phyloP scores from a whole-genome alignment of 768 basidiomycete species.

The Mycena vitilis region DNA sequence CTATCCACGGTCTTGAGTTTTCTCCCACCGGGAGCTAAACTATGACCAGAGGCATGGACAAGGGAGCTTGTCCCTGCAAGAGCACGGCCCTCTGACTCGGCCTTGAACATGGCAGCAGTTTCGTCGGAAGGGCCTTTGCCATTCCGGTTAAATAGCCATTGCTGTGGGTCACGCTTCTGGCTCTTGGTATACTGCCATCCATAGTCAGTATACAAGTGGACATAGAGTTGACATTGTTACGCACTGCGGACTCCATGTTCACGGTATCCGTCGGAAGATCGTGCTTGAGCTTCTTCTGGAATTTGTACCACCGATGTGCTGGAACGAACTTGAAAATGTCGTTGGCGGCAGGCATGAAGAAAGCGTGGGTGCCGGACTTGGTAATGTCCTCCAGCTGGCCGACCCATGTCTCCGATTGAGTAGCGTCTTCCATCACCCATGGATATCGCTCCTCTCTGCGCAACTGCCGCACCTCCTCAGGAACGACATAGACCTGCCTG shows the following conservation, averaged over 20 bases:
- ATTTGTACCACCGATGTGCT: constrained; percentile 92
- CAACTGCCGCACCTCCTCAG: constrained; percentile 81
- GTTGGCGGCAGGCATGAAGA: constrained; percentile 87
- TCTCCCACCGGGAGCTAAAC: constrained; percentile 77
- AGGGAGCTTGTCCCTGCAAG: constrained; percentile 56
- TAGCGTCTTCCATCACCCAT: constrained; percentile 90
- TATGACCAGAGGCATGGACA: constrained; percentile 62
- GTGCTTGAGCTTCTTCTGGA: constrained; percentile 86
- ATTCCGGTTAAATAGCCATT: constrained; percentile 75
- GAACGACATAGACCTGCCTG: constrained; percentile 82
- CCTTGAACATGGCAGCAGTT: constrained; percentile 77
- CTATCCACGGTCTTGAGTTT: constrained; percentile 76
- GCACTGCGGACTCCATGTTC: constrained; percentile 75
- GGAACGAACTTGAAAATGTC: constrained; percentile 91
- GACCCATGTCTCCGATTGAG: constrained; percentile 79
- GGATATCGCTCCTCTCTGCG: constrained; percentile 89
- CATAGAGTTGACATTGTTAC: constrained; percentile 22
- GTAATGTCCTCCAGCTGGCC: constrained; percentile 84
- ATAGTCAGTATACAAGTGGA: constrained; percentile 37
- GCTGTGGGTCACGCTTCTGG: constrained; percentile 81
- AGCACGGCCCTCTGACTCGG: constrained; percentile 64
- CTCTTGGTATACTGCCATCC: constrained; percentile 58
- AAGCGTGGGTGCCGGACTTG: constrained; percentile 78
- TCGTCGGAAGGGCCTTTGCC: constrained; percentile 71
- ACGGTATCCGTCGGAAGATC: constrained; percentile 74